phyloP scores from a whole-genome alignment of 805 yeast species.

The Sporopachydermia quercuum region DNA sequence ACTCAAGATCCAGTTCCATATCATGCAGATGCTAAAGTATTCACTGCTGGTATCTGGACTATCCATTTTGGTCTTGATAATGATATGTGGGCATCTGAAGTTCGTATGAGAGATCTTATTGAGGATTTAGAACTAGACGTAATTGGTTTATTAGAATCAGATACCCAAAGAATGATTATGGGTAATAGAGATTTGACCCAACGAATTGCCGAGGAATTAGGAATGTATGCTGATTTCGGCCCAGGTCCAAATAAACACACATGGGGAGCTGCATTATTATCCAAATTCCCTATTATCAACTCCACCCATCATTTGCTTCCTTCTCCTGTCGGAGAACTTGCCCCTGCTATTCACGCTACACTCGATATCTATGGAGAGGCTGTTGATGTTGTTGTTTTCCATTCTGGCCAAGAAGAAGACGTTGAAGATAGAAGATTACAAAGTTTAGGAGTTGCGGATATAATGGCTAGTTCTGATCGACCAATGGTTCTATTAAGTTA shows the following conservation, averaged over 20 bases:
- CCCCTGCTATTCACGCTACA: constrained; percentile 96
- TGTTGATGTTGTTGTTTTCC: constrained; percentile 93
- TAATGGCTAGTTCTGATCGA: constrained; percentile 70
- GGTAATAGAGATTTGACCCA: constrained; percentile 93
- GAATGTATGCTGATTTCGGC: constrained; percentile 91
- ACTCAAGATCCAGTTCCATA: constrained; percentile 49
- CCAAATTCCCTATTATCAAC: constrained; percentile 84
- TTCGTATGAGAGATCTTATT: constrained; percentile 72
- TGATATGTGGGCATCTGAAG: constrained; percentile 95
- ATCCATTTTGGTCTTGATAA: constrained; percentile 94
- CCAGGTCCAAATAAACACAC: constrained; percentile 98
- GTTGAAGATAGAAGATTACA: constrained; percentile 85
- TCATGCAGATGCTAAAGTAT: constrained; percentile 49
- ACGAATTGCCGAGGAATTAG: constrained; percentile 78
- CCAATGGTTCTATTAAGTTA: constrained; percentile 86
- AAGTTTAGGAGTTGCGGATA: constrained; percentile 53
- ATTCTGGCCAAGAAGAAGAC: constrained; percentile 96
- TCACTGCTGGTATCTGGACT: constrained; percentile 97
- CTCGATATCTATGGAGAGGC: constrained; percentile 75
- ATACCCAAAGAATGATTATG: constrained; percentile 85
- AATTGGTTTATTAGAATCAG: constrained; percentile 81
- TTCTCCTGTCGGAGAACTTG: constrained; percentile 94
- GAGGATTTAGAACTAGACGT: constrained; percentile 82
- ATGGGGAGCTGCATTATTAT: constrained; percentile 90
- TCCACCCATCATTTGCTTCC: constrained; percentile 89